Percentiles rank a stretch among this genome's conserved stretches.
Conservation (phyloP, 257 asterid species). For the Gynochthodes officinalis region DNA sequence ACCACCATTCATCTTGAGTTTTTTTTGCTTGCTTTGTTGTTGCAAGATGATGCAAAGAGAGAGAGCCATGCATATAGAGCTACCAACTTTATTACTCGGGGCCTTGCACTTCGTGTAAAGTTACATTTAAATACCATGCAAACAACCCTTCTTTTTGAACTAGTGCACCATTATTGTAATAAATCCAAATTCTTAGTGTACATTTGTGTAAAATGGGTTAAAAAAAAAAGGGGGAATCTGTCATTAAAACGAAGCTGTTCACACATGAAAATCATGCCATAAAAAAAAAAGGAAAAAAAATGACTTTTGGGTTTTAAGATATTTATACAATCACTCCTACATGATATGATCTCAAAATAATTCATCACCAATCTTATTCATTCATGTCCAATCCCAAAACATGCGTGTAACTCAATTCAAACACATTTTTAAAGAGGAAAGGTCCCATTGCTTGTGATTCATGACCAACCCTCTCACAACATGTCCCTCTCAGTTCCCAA, state of each 20-base stretch:
- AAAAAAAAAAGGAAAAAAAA: neutral
- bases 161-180: slow-evolving; percentile 33
- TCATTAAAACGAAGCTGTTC: neutral
- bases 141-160: slow-evolving; percentile 1
- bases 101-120: slow-evolving; percentile 5
- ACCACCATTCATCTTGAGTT: slow-evolving; percentile 21
- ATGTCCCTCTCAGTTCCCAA: slow-evolving; percentile 9
- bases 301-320: slow-evolving; percentile 4
- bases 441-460: slow-evolving; percentile 32
- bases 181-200: too few relatives aligned
- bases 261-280: slow-evolving; percentile 12
- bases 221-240: neutral
- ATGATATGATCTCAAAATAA: too few relatives aligned
- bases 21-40: slow-evolving; percentile 35
- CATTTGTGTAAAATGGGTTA: too few relatives aligned
- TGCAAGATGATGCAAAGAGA: slow-evolving; percentile 35
- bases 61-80: slow-evolving; percentile 3
- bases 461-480: slow-evolving; percentile 7
- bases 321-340: too few relatives aligned
- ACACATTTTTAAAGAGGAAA: slow-evolving; percentile 13
- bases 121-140: slow-evolving; percentile 10
- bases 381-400: slow-evolving; percentile 9
- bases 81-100: neutral
- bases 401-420: slow-evolving; percentile 11
- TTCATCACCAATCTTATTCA: slow-evolving; percentile 14